phyloP scores from a whole-genome alignment of 1,139 yeast genomes.

The Suhomyces taliae region DNA sequence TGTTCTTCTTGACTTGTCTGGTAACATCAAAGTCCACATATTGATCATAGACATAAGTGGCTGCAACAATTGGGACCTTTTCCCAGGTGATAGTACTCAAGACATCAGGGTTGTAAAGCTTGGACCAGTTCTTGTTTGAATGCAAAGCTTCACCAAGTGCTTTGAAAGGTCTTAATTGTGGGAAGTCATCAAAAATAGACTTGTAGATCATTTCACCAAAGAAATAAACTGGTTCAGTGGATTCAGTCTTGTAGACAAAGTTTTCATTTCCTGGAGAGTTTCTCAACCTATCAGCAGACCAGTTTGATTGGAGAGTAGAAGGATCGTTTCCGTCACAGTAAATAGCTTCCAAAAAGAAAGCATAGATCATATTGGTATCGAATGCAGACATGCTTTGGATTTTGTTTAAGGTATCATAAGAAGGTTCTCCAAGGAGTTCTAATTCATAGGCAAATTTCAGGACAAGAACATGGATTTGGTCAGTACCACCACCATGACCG shows the following conservation, averaged over 20 bases:
- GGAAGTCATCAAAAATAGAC: slow-evolving; percentile 50
- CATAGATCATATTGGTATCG: slow-evolving; percentile 55
- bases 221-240: slow-evolving; percentile 37
- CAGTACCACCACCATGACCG: slow-evolving; percentile 54
- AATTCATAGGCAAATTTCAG: slow-evolving; percentile 41
- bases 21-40: slow-evolving; percentile 52
- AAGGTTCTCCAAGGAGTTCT: slow-evolving; percentile 30
- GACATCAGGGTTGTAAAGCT: slow-evolving; percentile 37
- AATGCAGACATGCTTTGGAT: slow-evolving; percentile 39
- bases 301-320: slow-evolving; percentile 19
- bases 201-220: slow-evolving; percentile 61
- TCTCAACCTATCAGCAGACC: slow-evolving; percentile 52
- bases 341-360: slow-evolving; percentile 58
- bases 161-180: slow-evolving; percentile 42
- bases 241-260: slow-evolving; percentile 22
- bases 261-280: slow-evolving; percentile 24
- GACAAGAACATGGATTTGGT: slow-evolving; percentile 44
- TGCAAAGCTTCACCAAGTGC: slow-evolving; percentile 46
- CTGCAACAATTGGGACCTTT: slow-evolving; percentile 52
- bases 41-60: slow-evolving; percentile 51
- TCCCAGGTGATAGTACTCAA: slow-evolving; percentile 31
- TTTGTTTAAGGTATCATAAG: slow-evolving; percentile 32
- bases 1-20: slow-evolving; percentile 31
- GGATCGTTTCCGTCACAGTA: slow-evolving; percentile 43
- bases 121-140: slow-evolving; percentile 38